Evolutionary conservation across 2,329 filamentous ascomycete species (phyloP), one percentile per base, ranked within the genome.

Genomic region (Arthrobotrys pseudoclavata): DNA sequence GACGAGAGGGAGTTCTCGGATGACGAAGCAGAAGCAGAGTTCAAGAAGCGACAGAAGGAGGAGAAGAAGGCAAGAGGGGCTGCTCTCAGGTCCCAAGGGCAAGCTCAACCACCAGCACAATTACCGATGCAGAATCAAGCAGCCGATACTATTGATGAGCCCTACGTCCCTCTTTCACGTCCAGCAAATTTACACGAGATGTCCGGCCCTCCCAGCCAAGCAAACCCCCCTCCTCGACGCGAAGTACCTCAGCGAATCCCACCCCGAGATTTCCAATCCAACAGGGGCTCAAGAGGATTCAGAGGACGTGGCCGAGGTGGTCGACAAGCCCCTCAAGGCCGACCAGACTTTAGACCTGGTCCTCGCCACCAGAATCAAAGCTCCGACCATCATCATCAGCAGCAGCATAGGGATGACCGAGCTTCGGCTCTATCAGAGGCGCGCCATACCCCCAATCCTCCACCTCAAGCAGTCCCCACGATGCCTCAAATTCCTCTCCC

Each of bases 1-100:
- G 92, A 97, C 42, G 95, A 98, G 83, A 88, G 93, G 81, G 96
- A 98, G 82, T 98, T 98, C 83, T 97, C 95, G 0, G 96, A 99
- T 80, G 96, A 99, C 81, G 96, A 99, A 84, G 92, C 92, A 80
- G 96, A 99, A 84, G 91, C 91, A 6, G 92, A 94, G 81, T 89
- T 93, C 83, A 96, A 91, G 85, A 86, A 88, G 70, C 94, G 94
- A 84, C 87, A 90, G 79, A 91, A 91, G 53, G 84, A 89, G 88
- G 84, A 82, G 76, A 86, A 85, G 67, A 88, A 83, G 83, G 57
- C 79, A 82, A 82, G 62, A 81, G 72, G 52, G 79, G 13, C 34
- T 6, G 55, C 55, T 40, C 34, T 60, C n/a, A 34, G 55, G 34
- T 26, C 34, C 9, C 55, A 60, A 42, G 34, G 31, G 5, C 55